Percentiles rank a stretch among this genome's conserved stretches.
These are phyloP conservation scores for Cudoniella acicularis DNA, from an alignment of 495 filamentous ascomycete genomes.

Conservation along the genomic window DNA sequence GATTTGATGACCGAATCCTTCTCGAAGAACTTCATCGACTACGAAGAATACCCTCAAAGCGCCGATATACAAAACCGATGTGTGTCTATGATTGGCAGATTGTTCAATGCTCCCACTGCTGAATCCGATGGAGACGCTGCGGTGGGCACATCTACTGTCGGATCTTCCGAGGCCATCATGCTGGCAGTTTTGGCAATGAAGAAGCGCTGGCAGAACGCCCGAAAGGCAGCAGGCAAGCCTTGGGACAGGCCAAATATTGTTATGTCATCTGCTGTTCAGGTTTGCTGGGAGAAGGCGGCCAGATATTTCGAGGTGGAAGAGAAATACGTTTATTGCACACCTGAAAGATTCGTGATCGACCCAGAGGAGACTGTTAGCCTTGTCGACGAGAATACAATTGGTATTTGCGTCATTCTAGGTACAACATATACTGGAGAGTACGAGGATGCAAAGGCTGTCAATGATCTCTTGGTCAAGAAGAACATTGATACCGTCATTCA, in stretches of 20 bases:
- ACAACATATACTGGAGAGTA: conserved; percentile 96
- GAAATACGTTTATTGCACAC: conserved; percentile 80
- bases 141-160: conserved; percentile 82
- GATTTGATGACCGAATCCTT: conserved; percentile 86
- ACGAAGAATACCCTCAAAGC: conserved; percentile 85
- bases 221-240: conserved; percentile 72
- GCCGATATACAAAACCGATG: conserved; percentile 92
- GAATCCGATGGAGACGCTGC: conserved; percentile 48
- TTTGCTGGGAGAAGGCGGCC: conserved; percentile 96
- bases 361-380: conserved; percentile 74
- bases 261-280: conserved; percentile 91
- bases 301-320: conserved; percentile 93
- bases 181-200: conserved; percentile 89
- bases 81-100: conserved; percentile 87
- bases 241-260: conserved; percentile 76
- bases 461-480: conserved; percentile 70
- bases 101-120: conserved; percentile 69
- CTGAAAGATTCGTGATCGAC: conserved; percentile 80
- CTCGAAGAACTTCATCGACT: conserved; percentile 92
- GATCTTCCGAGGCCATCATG: conserved; percentile 89
- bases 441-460: conserved; percentile 86
- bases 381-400: conserved; percentile 95
- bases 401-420: conserved; percentile 84
- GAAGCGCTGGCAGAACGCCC: conserved; percentile 86
- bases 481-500: conserved; percentile 79